Evolutionary conservation across 208 protist genomes (phyloP).

Genomic region (Leishmania martiniquensis): DNA sequence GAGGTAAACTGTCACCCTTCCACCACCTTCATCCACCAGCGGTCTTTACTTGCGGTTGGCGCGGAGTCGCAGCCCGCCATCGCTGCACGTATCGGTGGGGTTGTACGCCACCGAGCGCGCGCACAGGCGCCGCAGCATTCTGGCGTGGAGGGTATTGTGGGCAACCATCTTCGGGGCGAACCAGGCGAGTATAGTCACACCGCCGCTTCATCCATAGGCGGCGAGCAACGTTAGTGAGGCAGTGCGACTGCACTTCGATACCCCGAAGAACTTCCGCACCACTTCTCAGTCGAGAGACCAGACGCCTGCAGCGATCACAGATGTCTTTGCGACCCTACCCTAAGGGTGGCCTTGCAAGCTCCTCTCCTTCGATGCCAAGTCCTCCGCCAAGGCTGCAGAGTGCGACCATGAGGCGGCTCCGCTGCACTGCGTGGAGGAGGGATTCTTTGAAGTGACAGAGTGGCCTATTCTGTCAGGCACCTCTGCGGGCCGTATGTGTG

Average conservation of each 20-base stretch:
- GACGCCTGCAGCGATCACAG: neutral
- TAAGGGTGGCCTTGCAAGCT: neutral
- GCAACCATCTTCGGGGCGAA: neutral
- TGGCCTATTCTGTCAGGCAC: conserved; percentile 2
- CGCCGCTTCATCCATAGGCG: neutral
- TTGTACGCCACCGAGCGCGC: neutral
- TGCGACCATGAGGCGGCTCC: conserved; percentile 3
- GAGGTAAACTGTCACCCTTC: neutral
- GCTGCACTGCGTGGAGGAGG: conserved; percentile 17
- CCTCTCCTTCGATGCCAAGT: neutral
- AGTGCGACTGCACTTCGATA: neutral
- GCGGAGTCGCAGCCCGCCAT: conserved; percentile 15
- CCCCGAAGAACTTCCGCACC: neutral
- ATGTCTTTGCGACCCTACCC: neutral
- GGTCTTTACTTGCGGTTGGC: conserved; percentile 13
- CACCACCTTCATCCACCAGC: neutral
- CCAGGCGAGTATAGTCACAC: neutral
- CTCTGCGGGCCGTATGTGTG: neutral
- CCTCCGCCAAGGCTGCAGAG: neutral
- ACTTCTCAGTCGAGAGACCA: neutral
- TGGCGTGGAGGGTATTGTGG: neutral
- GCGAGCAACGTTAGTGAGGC: neutral
- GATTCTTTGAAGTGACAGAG: conserved; percentile 10
- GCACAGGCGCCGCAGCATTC: neutral
- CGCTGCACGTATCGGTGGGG: neutral